Evolutionary conservation across 345 rosid species (phyloP), one percentile per base, ranked within the genome.

Genomic region (Syzygium aqueum): DNA sequence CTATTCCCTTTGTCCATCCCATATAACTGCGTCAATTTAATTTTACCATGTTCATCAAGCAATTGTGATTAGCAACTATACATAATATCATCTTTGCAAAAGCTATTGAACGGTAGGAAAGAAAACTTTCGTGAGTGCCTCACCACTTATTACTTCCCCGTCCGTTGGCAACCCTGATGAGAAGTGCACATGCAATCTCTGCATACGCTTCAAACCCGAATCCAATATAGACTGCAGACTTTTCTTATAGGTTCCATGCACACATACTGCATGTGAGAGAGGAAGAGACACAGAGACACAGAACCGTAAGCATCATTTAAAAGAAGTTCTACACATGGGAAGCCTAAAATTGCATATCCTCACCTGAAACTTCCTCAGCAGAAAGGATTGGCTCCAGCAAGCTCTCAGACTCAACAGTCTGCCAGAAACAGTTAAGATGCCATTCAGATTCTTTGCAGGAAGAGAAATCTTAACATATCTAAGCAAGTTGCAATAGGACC

Each of bases 151-250:
- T 23, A 97, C 98, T 91, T 93, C 93, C 84, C 95, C 96, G 83
- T 96, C 98, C 12, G 94, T 90, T 27, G 98, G 99, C 89, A 97
- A 91, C 87, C 99, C 99, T 87, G 93, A 86, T 52, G 98, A 94
- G 92, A 97, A 97, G 93, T 96, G 99, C 77, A 97, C 92, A 78
- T 97, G 99, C 89, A 95, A 86, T 90, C 99, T 92, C 85, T 94
- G 89, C 99, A 97, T 95, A 53, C 95, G 93, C 86, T 95, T 96
- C 91, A 97, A 91, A 17, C 99, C 99, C 27, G 91, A 92, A 53
- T 92, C 91, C 91, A 97, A 91, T 84, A 96, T 95, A 12, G 98
- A 95, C 86, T 95, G 96, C 90, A 96, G 83, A 88, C 93, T 93
- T 91, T 89, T 94, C 91, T 65, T 95, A 88, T 95, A 95, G 56